A percentile compares a stretch with the other conserved stretches of the same genome.
Conservation (phyloP, 2,329 filamentous ascomycete species). For the Fusarium sp. region DNA sequence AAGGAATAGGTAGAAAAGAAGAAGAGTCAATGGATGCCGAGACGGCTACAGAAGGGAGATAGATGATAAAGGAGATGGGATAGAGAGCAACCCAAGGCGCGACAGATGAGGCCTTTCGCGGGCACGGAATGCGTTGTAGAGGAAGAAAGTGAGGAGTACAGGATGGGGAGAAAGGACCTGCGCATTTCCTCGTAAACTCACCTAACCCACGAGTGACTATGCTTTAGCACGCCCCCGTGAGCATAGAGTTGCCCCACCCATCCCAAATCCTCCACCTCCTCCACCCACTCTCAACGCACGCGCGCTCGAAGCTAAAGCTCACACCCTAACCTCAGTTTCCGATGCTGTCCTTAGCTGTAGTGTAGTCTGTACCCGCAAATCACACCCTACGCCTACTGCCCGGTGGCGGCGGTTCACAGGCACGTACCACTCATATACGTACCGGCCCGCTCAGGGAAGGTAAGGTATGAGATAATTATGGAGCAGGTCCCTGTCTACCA, state of each 20-base stretch:
- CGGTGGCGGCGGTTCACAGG: constrained; percentile 33
- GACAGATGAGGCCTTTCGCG: constrained; percentile 53
- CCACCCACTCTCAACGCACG: constrained; percentile 32
- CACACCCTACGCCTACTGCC: constrained; percentile 26
- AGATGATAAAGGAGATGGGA: constrained; percentile 27
- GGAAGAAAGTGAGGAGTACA: constrained; percentile 57
- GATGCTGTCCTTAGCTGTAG: constrained; percentile 23
- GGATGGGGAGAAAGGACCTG: constrained; percentile 59
- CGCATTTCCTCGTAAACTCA: constrained; percentile 58
- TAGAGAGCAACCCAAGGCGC: constrained; percentile 37
- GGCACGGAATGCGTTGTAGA: constrained; percentile 55
- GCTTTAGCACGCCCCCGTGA: not conserved
- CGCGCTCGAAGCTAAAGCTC: constrained; percentile 28
- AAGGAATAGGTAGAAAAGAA: constrained; percentile 25
- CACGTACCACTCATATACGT: constrained; percentile 41
- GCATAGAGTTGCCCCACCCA: constrained; percentile 49
- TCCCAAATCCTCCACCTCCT: constrained; percentile 7
- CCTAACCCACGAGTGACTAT: constrained; percentile 58
- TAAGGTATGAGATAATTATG: constrained; percentile 48
- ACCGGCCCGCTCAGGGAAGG: constrained; percentile 15
- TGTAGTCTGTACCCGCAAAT: constrained; percentile 22
- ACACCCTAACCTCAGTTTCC: constrained; percentile 32
- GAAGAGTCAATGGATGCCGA: constrained; percentile 31
- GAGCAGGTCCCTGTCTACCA: constrained; percentile 40
- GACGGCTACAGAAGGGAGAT: constrained; percentile 18